These are phyloP conservation scores for Sungouiozyma intestinalis DNA, from an alignment of 805 yeast species.

Conservation along the genomic window DNA sequence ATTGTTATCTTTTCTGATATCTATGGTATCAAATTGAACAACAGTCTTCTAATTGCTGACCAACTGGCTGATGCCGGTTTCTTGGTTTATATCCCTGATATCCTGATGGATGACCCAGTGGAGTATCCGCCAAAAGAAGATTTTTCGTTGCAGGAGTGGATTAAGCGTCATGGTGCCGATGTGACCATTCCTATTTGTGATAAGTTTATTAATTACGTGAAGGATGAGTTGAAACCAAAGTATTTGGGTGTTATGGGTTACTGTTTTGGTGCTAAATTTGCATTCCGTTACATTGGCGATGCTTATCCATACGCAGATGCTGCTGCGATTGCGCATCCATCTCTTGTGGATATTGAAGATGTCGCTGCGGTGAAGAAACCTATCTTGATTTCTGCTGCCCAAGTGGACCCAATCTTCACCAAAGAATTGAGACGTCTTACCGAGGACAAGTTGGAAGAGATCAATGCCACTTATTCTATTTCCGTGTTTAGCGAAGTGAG, in stretches of 20 bases:
- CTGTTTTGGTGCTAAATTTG: conserved; percentile 77
- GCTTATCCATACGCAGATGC: conserved; percentile 37
- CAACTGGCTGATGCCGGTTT: conserved; percentile 49
- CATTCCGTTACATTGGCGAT: conserved; percentile 36
- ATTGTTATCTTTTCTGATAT: conserved; percentile 63
- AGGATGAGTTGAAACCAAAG: conserved; percentile 34
- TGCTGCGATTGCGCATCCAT: conserved; percentile 80
- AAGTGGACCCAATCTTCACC: conserved; percentile 53
- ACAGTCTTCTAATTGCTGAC: conserved; percentile 55
- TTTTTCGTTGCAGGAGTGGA: conserved; percentile 37
- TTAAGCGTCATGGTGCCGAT: conserved; percentile 40
- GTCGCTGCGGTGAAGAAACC: conserved; percentile 53
- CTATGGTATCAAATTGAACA: conserved; percentile 49
- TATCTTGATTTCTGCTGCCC: conserved; percentile 63
- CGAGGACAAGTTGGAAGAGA: conserved; percentile 45
- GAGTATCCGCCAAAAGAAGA: conserved; percentile 11
- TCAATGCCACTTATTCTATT: conserved; percentile 46
- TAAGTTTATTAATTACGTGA: conserved; percentile 37
- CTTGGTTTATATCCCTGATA: conserved; percentile 67
- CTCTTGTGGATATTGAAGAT: conserved; percentile 57
- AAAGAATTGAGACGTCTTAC: conserved; percentile 52
- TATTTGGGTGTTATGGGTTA: conserved; percentile 59
- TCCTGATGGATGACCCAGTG: conserved; percentile 43
- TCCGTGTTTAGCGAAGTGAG: conserved; percentile 50
- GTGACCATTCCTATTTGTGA: conserved; percentile 39